Evolutionary conservation across 2,329 filamentous ascomycete genomes (phyloP), one percentile per base, ranked within the genome.

Genomic region (Hypoxylon sp.): DNA sequence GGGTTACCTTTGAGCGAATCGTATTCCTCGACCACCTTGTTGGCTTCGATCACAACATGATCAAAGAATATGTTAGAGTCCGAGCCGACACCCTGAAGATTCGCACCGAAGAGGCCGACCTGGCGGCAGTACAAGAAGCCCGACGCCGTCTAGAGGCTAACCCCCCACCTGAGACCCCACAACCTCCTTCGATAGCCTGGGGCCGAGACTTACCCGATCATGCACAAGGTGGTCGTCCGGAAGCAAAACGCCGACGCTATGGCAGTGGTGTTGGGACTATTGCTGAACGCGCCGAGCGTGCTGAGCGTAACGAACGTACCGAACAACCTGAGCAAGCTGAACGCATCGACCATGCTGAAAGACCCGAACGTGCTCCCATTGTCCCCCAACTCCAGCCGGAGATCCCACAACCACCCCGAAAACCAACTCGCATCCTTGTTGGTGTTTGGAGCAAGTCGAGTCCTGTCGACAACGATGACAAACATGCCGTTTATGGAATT

Each of bases 21-120:
- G 83, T 88, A 21, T 90, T 90, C 72, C 84, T 86, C 2, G 76
- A 84, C 6, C 87, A 89, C 63, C 83, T 91, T 0, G 79, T 86
- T 13, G 83, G 83, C 2, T 78, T 89, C 3, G 84, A 87, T 56
- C 84, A 89, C 52, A 82, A 85, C 29, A 84, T 88, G 32, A 77
- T 91, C 32, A 90, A 90, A 72, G 88, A 90, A 73, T 91, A 88
- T 63, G 87, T 90, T 54, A 87, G 87, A 68, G 78, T 89, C 27
- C 83, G 86, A 4, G 77, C 80, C 1, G 83, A 84, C 7, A 73
- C 67, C 0, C 48, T 68, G 1, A 64, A 65, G 1, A 71, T 70
- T 0, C 77, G 81, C 6, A 79, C 81, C 6, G 79, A 77, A 11
- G 73, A 75, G 10, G 77, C 80, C 15, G 82, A 87, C 50, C 72